A percentile compares a stretch with the other conserved stretches of the same genome.
Evolutionary conservation across 1,284 basidiomycete genomes (phyloP).

Genomic region (Ceratobasidium theobromae): DNA sequence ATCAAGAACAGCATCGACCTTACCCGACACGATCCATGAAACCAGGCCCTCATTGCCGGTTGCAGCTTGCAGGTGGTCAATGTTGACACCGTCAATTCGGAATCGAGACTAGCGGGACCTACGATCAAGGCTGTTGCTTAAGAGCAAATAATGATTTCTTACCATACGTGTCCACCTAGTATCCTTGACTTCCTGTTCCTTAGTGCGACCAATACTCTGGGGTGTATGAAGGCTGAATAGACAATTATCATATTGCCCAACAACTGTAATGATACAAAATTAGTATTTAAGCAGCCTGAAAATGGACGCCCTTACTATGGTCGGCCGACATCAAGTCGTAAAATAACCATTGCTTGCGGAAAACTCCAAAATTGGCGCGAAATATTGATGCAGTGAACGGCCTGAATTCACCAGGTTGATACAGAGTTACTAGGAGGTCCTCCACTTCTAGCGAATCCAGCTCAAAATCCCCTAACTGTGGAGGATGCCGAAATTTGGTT

Average conservation of each 20-base stretch:
- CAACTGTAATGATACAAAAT: conserved; percentile 49
- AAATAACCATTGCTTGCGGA: conserved; percentile 94
- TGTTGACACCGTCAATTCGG: conserved; percentile 93
- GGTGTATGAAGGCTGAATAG: conserved; percentile 96
- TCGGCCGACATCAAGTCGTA: conserved; percentile 92
- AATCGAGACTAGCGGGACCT: conserved; percentile 70
- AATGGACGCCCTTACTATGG: conserved; percentile 48
- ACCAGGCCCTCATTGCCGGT: conserved; percentile 85
- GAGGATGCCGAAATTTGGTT: conserved; percentile 73
- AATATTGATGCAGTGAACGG: conserved; percentile 97
- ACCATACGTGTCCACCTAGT: conserved; percentile 89
- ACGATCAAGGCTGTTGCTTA: background rate
- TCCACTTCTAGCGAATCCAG: conserved; percentile 87
- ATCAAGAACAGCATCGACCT: conserved; percentile 95
- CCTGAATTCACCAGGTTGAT: conserved; percentile 90
- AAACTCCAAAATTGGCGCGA: conserved; percentile 80
- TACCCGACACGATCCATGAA: conserved; percentile 96
- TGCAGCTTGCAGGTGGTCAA: conserved; percentile 92
- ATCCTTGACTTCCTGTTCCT: conserved; percentile 77
- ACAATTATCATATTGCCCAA: conserved; percentile 98
- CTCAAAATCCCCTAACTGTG: conserved; percentile 85
- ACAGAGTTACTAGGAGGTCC: conserved; percentile 91
- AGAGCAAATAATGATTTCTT: conserved; percentile 39
- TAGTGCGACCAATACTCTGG: conserved; percentile 91
- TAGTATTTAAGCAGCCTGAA: background rate